Evolutionary conservation across 2,329 filamentous ascomycete genomes (phyloP).

Genomic region (Colletotrichum neosansevieriae): DNA sequence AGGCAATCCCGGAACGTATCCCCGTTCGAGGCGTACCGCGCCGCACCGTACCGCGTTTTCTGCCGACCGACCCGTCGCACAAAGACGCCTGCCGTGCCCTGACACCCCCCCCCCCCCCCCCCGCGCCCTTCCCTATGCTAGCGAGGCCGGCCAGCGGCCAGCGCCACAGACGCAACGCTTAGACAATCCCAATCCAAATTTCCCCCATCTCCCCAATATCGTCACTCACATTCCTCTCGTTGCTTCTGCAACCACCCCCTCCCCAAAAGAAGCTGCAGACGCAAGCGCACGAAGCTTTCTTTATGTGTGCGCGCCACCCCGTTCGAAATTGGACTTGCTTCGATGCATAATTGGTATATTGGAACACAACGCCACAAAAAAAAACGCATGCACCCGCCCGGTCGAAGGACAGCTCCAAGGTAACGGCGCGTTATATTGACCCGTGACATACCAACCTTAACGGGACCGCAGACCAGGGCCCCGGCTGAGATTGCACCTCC

Average conservation of each 20-base stretch:
- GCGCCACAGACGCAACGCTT: no score
- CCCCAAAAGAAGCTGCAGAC: no score
- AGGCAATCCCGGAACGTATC: slow-evolving; percentile 27
- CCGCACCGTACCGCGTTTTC: neutral
- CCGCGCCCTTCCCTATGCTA: no score
- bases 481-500: slow-evolving; percentile 13
- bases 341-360: slow-evolving; percentile 21
- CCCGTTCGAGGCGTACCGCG: slow-evolving; percentile 13
- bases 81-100: neutral
- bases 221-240: no score
- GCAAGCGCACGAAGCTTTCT: neutral
- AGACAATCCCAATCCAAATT: no score
- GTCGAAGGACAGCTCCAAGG: neutral
- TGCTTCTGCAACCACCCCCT: no score
- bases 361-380: neutral
- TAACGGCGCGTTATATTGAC: slow-evolving; percentile 20
- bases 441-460: slow-evolving; percentile 30
- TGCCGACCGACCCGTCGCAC: neutral
- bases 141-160: no score
- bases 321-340: neutral
- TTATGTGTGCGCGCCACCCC: neutral
- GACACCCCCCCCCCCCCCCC: no score
- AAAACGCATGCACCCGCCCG: slow-evolving; percentile 12
- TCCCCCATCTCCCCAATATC: no score
- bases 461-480: slow-evolving; percentile 31